Evolutionary conservation across 148 eudicot species (phyloP).

Genomic region (Spergularia marina): DNA sequence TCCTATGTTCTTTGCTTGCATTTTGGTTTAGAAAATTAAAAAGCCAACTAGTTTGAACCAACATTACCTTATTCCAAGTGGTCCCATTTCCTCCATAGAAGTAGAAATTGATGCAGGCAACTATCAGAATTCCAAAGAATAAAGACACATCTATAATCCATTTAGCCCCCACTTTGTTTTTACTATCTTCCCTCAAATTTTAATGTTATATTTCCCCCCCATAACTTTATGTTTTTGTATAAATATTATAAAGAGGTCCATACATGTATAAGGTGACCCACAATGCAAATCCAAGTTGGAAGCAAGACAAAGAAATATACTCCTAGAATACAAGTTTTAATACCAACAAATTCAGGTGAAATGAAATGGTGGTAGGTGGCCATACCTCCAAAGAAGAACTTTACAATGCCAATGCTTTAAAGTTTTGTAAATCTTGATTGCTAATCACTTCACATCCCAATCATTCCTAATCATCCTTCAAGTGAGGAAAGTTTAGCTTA

Average conservation of each 20-base stretch:
- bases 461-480: constrained; percentile 28
- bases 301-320: neutral
- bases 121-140: constrained; percentile 19
- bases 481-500: constrained; percentile 23
- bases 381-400: constrained; percentile 21
- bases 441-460: constrained; percentile 27
- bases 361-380: constrained; percentile 17
- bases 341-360: constrained; percentile 20
- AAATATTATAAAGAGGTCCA: neutral
- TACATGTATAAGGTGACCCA: constrained; percentile 2
- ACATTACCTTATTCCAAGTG: constrained; percentile 11
- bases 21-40: constrained; percentile 11
- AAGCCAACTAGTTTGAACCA: constrained; percentile 6
- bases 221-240: neutral
- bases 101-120: constrained; percentile 8
- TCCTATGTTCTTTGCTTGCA: constrained; percentile 23
- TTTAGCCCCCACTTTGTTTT: neutral
- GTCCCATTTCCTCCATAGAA: constrained; percentile 9
- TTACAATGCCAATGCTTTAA: constrained; percentile 24
- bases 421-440: constrained; percentile 26
- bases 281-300: constrained; percentile 7
- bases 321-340: neutral
- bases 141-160: constrained; percentile 18
- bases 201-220: neutral
- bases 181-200: neutral